Evolutionary conservation across 164 flowering plant species (phyloP), one percentile per base, ranked within the genome.

Genomic region (Nelumbo lutea): DNA sequence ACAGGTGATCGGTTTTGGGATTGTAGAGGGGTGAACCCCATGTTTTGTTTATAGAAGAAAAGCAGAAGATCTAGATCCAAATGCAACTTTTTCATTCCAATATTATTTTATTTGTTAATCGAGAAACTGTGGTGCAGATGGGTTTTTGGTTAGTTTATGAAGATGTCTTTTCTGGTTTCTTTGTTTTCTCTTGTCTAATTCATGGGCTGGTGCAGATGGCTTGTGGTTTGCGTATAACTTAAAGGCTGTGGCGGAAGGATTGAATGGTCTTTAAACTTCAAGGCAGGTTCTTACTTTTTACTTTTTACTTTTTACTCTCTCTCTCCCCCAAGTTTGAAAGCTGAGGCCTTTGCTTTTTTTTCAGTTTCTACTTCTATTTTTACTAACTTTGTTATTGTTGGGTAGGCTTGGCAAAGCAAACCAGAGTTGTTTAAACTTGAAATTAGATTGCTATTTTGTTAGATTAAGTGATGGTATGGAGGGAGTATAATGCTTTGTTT

Each of bases 41-140:
- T 88, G 90, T 89, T 90, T 91, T 90, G 90, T 91, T 87, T 94
- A 91, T 90, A 93, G 88, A 73, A 84, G 73, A 75, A 82, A 83
- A 82, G 78, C 74, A 80, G 83, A 79, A 83, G 88, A 83, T 88
- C 90, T 83, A 81, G 97, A 92, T 88, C 91, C 81, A 81, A 75
- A 77, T 71, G 67, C 81, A 70, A 69, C 76, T 79, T 69, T 70
- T 71, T 72, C 64, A 71, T 67, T 74, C 70, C 68, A 66, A 67
- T 74, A 72, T 73, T 73, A 69, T 73, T 72, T 27, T 76, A 67
- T 62, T 72, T 44, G 48, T 68, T 42, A 72, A 65, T 75, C 72
- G 61, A 66, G 70, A 69, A 70, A 79, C 81, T 73, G 70, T 76
- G 79, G 73, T 76, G 77, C 65, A 70, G 71, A 79, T 72, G 71